These are phyloP conservation scores for Liquidambar formosana DNA, from an alignment of 164 flowering plant genomes.

Conservation along the genomic window DNA sequence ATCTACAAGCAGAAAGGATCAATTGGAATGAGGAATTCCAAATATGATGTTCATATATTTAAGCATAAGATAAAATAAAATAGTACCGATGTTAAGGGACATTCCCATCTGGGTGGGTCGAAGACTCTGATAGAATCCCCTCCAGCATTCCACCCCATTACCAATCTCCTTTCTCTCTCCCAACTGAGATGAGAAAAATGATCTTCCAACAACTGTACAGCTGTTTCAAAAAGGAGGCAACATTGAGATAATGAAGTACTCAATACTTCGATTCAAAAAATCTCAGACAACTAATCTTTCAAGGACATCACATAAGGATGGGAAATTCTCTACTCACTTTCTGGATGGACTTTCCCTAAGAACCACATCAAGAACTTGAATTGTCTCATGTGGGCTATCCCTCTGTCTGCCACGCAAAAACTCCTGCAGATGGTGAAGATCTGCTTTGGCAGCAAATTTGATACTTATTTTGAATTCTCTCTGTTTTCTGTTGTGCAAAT, in stretches of 20 bases:
- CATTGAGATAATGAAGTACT: no score
- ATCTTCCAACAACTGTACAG: not conserved
- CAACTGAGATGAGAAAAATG: not conserved
- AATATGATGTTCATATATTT: no score
- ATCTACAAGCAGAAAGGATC: not conserved
- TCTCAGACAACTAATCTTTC: no score
- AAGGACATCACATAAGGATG: no score
- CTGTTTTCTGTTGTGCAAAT: not conserved
- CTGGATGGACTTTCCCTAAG: not conserved
- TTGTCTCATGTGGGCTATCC: not conserved
- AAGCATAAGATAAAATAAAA: not conserved
- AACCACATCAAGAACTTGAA: slow-evolving; percentile 4
- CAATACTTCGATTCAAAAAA: no score
- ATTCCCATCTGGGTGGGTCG: slow-evolving; percentile 7
- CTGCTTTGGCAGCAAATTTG: not conserved
- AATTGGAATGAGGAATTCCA: not conserved
- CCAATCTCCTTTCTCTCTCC: not conserved
- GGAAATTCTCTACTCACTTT: not conserved
- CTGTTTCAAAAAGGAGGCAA: not conserved
- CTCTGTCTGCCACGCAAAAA: not conserved
- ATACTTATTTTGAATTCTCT: not conserved
- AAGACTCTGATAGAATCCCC: slow-evolving; percentile 12
- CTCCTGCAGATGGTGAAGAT: not conserved
- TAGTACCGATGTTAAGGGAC: slow-evolving; percentile 5
- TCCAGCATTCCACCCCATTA: slow-evolving; percentile 4